phyloP scores from a whole-genome alignment of 306 rosid species.

The Cicer yamashitae region DNA sequence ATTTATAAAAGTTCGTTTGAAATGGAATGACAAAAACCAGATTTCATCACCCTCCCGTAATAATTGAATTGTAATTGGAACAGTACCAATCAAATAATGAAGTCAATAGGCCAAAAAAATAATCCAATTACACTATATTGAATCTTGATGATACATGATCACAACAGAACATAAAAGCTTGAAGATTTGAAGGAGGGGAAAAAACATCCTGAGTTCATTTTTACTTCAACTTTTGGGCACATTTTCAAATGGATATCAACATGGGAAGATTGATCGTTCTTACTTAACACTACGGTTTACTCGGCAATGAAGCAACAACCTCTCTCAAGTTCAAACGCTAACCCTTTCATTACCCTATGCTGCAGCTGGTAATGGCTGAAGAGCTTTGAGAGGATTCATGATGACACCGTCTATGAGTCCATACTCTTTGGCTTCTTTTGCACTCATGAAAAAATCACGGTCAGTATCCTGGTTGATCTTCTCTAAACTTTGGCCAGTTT shows the following conservation, averaged over 20 bases:
- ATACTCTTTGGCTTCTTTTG: conserved; percentile 94
- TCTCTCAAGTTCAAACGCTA: conserved; percentile 37
- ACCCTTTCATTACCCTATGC: conserved; percentile 50
- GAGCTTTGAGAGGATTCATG: conserved; percentile 91
- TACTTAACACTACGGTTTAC: neutral
- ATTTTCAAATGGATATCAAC: conserved; percentile 28
- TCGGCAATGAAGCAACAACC: conserved; percentile 35
- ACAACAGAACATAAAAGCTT: neutral
- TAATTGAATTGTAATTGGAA: neutral
- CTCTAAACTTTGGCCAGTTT: conserved; percentile 93
- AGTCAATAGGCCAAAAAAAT: neutral
- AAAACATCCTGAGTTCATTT: conserved; percentile 1
- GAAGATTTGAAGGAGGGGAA: conserved; percentile 2
- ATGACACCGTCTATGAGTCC: conserved; percentile 96
- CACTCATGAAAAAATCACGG: conserved; percentile 97
- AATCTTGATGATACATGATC: neutral
- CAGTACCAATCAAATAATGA: neutral
- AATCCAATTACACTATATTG: neutral
- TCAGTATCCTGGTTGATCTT: conserved; percentile 89
- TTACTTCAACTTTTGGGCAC: neutral
- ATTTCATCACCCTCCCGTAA: neutral
- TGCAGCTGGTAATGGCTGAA: conserved; percentile 69
- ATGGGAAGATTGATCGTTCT: neutral
- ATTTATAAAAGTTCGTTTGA: too few relatives aligned
- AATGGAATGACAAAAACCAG: neutral